phyloP scores from a whole-genome alignment of 352 stramenopile species.

The Phytophthora brassicae region DNA sequence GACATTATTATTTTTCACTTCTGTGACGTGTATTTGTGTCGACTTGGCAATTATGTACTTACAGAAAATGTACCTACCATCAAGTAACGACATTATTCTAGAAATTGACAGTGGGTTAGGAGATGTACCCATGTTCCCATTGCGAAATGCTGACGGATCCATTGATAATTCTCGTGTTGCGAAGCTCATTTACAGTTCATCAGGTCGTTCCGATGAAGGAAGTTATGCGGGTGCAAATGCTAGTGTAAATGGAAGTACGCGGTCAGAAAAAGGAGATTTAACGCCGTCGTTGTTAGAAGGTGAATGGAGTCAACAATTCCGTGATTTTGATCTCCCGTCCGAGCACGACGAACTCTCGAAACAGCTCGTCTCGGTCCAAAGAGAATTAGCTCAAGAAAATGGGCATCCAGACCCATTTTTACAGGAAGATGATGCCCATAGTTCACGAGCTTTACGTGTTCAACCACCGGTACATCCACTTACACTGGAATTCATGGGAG shows the following conservation, averaged over 20 bases:
- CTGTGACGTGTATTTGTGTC: conserved; percentile 57
- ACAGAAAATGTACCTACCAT: conserved; percentile 83
- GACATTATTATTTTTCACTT: conserved; percentile 64
- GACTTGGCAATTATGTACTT: conserved; percentile 77
- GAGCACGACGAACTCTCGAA: conserved; percentile 83
- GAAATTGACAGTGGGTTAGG: conserved; percentile 80
- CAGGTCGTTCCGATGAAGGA: conserved; percentile 38
- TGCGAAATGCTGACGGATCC: conserved; percentile 18
- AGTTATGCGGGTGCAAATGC: conserved; percentile 13
- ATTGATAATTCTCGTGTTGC: conserved; percentile 11
- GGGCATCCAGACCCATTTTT: conserved; percentile 60
- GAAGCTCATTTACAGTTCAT: conserved; percentile 34
- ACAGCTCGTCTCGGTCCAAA: conserved; percentile 66
- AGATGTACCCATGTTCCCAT: conserved; percentile 23
- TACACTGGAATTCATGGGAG: conserved; percentile 84
- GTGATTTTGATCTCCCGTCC: conserved; percentile 73
- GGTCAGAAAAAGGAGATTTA: conserved; percentile 39
- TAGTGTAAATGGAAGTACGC: conserved; percentile 9
- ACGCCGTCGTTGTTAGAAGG: conserved; percentile 58
- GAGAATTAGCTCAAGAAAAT: conserved; percentile 76
- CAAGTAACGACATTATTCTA: conserved; percentile 82
- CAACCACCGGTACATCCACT: conserved; percentile 75
- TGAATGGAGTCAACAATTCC: conserved; percentile 82
- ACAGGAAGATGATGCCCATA: conserved; percentile 71
- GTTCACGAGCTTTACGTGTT: conserved; percentile 56